These are phyloP conservation scores for Metschnikowia aberdeeniae DNA, from an alignment of 805 yeast species.

Conservation along the genomic window DNA sequence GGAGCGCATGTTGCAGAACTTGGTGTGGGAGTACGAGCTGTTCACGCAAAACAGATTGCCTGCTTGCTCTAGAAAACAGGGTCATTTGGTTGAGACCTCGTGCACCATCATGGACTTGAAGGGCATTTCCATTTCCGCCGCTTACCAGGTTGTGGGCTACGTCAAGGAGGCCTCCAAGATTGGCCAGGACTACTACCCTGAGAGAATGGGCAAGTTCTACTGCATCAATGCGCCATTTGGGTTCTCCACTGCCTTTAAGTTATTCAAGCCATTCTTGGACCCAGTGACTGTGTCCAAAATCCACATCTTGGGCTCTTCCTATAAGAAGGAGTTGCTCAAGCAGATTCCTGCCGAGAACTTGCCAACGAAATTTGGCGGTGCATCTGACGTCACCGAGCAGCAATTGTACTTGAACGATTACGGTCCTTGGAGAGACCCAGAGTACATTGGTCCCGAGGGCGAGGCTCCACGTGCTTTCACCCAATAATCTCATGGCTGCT, in stretches of 20 bases:
- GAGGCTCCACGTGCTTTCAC: constrained; percentile 62
- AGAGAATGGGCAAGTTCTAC: constrained; percentile 98
- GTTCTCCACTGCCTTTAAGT: constrained; percentile 85
- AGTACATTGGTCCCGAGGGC: constrained; percentile 92
- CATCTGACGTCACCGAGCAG: constrained; percentile 62
- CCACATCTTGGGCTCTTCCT: constrained; percentile 75
- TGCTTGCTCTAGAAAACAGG: constrained; percentile 84
- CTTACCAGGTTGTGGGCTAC: constrained; percentile 79
- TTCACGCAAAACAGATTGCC: constrained; percentile 82
- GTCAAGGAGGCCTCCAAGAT: constrained; percentile 90
- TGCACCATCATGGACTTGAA: constrained; percentile 95
- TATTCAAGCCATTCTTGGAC: constrained; percentile 91
- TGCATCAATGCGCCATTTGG: constrained; percentile 97
- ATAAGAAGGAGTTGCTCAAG: constrained; percentile 76
- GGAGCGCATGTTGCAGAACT: constrained; percentile 92
- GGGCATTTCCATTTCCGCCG: constrained; percentile 83
- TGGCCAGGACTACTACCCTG: constrained; percentile 97
- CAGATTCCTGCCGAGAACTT: constrained; percentile 93
- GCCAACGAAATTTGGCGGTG: constrained; percentile 89
- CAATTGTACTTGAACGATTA: constrained; percentile 84
- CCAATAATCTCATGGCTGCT: background rate
- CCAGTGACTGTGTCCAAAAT: constrained; percentile 97
- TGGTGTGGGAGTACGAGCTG: constrained; percentile 97
- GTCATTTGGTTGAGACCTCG: constrained; percentile 83
- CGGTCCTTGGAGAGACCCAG: constrained; percentile 96